These are phyloP conservation scores for Blastobotrys ciferrii DNA, from an alignment of 1,139 yeast genomes.

Conservation along the genomic window DNA sequence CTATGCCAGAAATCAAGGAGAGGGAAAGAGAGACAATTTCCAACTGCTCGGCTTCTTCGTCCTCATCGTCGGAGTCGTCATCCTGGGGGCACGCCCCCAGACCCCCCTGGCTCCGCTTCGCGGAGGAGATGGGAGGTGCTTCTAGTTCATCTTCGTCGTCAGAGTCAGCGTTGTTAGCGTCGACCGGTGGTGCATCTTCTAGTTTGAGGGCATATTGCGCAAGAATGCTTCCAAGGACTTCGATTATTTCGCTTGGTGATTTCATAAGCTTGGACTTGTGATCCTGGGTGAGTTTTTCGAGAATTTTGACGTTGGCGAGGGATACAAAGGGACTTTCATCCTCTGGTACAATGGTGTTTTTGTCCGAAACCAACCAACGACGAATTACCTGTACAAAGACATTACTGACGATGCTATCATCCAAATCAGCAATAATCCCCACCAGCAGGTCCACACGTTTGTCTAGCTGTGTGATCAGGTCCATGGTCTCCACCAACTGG, in stretches of 20 bases:
- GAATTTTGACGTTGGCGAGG: slow-evolving; percentile 59
- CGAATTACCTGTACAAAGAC: slow-evolving; percentile 54
- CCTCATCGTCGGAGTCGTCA: slow-evolving; percentile 28
- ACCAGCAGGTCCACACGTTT: slow-evolving; percentile 47
- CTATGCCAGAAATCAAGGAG: slow-evolving; percentile 31
- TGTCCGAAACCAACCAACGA: slow-evolving; percentile 53
- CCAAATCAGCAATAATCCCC: slow-evolving; percentile 50
- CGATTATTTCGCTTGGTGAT: slow-evolving; percentile 59
- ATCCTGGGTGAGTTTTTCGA: slow-evolving; percentile 60
- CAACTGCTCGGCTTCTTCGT: slow-evolving; percentile 31
- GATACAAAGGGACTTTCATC: slow-evolving; percentile 51
- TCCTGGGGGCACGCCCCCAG: no score
- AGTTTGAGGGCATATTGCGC: slow-evolving; percentile 26
- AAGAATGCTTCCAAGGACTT: slow-evolving; percentile 53
- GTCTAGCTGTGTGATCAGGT: slow-evolving; percentile 51
- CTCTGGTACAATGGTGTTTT: slow-evolving; percentile 15
- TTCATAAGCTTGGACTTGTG: slow-evolving; percentile 62
- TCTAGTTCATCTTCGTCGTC: slow-evolving; percentile 26
- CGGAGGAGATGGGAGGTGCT: slow-evolving; percentile 12
- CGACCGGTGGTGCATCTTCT: slow-evolving; percentile 19
- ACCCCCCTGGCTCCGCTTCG: no score
- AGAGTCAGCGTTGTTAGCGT: background rate
- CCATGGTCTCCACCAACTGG: background rate
- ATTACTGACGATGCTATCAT: slow-evolving; percentile 46
- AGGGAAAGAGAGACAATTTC: slow-evolving; percentile 34